Base-by-base conservation (phyloP, 768 basidiomycete genomes). In the Mycena maculata region DNA sequence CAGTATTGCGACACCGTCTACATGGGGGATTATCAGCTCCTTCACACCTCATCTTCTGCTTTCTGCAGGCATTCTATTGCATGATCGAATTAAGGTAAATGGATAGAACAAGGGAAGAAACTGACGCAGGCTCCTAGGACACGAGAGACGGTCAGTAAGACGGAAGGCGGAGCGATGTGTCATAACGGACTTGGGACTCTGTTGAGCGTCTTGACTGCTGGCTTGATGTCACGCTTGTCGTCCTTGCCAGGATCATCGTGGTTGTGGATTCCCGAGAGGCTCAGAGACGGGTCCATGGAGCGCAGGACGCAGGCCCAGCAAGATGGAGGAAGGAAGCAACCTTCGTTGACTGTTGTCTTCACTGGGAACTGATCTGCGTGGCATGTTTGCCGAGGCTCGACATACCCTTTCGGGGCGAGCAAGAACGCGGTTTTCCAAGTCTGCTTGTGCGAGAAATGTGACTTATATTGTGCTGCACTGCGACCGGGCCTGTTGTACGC, bases 11-110 rank as follows among this genome's bases (percentile, higher is more conserved):
- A 80, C 96, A 98, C 47, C 96, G 89, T 73, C 69, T 90, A 80
- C 96, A 98, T n/a, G 96, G 96, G 27, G 96, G 96, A 73, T 94
- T 95, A 77, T 98, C 96, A 18, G 95, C 96, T 2, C 95, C 95
- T 78, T 96, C 95, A 76, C 96, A 98, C 72, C 95, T 86, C 96
- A 98, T 98, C 82, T 98, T 98, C 84, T 96, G 95, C 75, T 95
- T 93, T 72, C 96, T 85, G 79, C 96, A 97, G 20, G 95, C 93
- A 89, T 96, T 96, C 94, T 96, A 76, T 44, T 44, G 57, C 45
- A 47, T 54, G 31, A 67, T 30, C 55, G 44, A 50, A 59, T 68
- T 59, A 69, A 77, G 71, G 74, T 68, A 65, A 50, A 64, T 31
- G 52, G 54, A 71, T 72, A 25, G 65, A 60, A 58, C 9, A 54